Base-by-base conservation (phyloP, 1,284 basidiomycete species). In the Sporisorium scitamineum region DNA sequence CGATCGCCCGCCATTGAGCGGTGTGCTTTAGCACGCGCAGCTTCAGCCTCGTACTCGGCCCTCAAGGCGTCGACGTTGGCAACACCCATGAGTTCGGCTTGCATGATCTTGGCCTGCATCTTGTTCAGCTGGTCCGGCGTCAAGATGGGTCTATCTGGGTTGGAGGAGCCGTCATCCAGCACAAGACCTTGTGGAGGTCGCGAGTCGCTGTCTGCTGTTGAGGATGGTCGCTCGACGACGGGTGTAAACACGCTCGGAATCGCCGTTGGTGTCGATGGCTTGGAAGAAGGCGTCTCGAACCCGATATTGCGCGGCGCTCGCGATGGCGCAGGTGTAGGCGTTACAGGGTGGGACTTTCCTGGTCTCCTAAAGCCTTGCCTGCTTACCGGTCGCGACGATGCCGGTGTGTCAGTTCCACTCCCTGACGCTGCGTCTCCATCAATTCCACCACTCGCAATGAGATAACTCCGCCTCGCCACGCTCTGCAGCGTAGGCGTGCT, bases 81-180 rank as follows among this genome's bases (percentile, higher is more conserved):
- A 50, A 87, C 86, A 22, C 88, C 89, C 89, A 92, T 92, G 27
- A 99, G 88, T 85, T 93, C 96, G 10, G 96, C 95, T 20, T 94
- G 91, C 18, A 99, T 87, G 1, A 97, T 94, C 77, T 92, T 92
- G 8, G 96, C 97, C 86, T 98, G 95, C 1, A 99, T 87, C 81
- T 92, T 92, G 86, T 99, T 99, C 45, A 99, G 88, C 37, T 92
- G 92, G 39, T 86, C 86, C 9, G 87, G 81, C 0, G 86, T 85
- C 57, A 89, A 71, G 27, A 72, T 50, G 32, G 68, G 64, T 3
- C 63, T 41, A 45, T 69, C 65, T 0, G 72, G 76, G 20, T 70
- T 57, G 37, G 45, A 37, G 7, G 56, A 52, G 37, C 55, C 60
- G 29, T 63, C 55, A 27, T 69, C 61, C 14, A 67, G 8, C 24